Conservation (phyloP, 495 filamentous ascomycete genomes). For the Xylaria sp. region DNA sequence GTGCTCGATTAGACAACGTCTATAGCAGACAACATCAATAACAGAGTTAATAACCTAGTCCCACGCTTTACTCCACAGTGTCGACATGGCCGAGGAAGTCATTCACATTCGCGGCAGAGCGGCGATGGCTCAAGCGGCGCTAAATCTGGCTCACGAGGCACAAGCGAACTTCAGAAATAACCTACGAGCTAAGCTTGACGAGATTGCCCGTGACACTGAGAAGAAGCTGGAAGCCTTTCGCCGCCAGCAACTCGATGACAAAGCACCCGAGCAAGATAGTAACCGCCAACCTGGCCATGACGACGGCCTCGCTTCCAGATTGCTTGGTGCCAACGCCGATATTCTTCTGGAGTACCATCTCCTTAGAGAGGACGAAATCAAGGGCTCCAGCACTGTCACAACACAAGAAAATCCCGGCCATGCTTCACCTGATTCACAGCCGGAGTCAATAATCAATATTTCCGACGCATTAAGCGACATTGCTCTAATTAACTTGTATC, state of each 20-base stretch:
- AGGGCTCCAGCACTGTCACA: background rate
- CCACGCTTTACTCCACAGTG: background rate
- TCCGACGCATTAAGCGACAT: background rate
- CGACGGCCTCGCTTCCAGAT: background rate
- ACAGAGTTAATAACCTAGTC: background rate
- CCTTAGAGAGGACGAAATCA: constrained; percentile 2
- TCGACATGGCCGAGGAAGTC: background rate
- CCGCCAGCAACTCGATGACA: background rate
- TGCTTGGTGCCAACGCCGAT: background rate
- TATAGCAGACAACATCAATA: background rate
- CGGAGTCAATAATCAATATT: background rate
- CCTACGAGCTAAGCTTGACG: background rate
- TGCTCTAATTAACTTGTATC: background rate
- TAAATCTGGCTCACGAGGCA: background rate
- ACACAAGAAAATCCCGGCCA: background rate
- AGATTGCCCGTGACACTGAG: background rate
- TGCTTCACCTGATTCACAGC: background rate
- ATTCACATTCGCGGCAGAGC: background rate
- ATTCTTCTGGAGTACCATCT: background rate
- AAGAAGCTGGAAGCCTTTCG: background rate
- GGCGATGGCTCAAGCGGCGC: background rate
- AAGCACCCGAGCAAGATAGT: background rate
- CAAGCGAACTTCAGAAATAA: background rate
- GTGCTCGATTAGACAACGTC: background rate
- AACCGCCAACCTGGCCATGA: background rate